Evolutionary conservation across 116 monocot species (phyloP).

Genomic region (Iris pallida): DNA sequence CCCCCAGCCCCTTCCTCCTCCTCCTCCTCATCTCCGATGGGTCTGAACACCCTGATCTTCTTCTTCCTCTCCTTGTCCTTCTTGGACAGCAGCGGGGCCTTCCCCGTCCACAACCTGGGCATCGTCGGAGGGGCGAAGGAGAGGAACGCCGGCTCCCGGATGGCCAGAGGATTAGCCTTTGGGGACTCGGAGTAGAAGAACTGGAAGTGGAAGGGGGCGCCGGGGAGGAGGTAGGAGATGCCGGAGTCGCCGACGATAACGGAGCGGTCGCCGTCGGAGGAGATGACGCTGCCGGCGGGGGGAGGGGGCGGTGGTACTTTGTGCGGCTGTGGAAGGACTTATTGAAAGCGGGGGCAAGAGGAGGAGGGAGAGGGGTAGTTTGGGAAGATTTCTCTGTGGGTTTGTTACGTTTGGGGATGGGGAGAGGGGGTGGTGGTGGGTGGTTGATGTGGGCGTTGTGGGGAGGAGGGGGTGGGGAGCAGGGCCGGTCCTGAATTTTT

Average conservation of each 20-base stretch:
- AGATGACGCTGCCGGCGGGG: constrained; percentile 22
- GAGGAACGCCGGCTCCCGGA: constrained; percentile 90
- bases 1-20: constrained; percentile 10
- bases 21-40: constrained; percentile 14
- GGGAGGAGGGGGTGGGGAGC: constrained; percentile 32
- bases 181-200: constrained; percentile 93
- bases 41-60: constrained; percentile 55
- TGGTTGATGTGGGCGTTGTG: constrained; percentile 51
- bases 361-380: constrained; percentile 11
- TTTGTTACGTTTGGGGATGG: constrained; percentile 13
- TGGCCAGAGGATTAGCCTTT: constrained; percentile 60
- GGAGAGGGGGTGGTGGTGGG: constrained; percentile 35
- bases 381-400: not conserved
- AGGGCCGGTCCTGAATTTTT: no score
- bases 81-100: constrained; percentile 86
- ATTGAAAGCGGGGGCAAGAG: not conserved
- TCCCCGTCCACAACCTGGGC: constrained; percentile 94
- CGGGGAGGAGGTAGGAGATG: constrained; percentile 80
- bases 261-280: constrained; percentile 27
- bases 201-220: constrained; percentile 86
- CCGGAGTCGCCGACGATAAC: constrained; percentile 73
- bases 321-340: constrained; percentile 53
- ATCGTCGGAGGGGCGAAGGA: constrained; percentile 81
- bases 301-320: constrained; percentile 71
- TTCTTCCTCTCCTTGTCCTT: constrained; percentile 84